phyloP scores from a whole-genome alignment of 2,329 filamentous ascomycete genomes.

The Epichloe bromicola region DNA sequence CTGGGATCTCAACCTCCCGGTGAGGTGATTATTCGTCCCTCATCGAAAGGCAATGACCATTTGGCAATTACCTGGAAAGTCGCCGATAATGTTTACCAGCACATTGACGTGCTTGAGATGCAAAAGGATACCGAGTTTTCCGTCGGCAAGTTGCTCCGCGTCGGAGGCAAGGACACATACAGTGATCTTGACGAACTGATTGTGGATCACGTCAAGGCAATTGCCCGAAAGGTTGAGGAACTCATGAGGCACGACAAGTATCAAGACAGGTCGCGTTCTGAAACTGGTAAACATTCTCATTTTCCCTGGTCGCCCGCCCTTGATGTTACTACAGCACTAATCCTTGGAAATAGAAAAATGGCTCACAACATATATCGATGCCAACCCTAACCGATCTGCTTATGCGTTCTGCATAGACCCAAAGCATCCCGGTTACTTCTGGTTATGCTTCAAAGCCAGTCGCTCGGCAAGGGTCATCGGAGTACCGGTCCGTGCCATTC shows the following conservation, averaged over 20 bases:
- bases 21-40: constrained; percentile 89
- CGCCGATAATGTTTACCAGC: constrained; percentile 88
- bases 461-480: constrained; percentile 57
- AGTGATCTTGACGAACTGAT: constrained; percentile 95
- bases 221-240: constrained; percentile 95
- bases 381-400: constrained; percentile 84
- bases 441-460: constrained; percentile 90
- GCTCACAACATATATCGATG: constrained; percentile 90
- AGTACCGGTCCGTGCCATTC: constrained; percentile 82
- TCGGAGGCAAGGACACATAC: constrained; percentile 82
- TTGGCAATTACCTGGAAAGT: constrained; percentile 98
- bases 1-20: constrained; percentile 74
- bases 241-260: constrained; percentile 92
- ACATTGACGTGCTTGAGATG: constrained; percentile 92
- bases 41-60: constrained; percentile 90
- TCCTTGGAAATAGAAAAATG: constrained; percentile 57
- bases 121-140: constrained; percentile 97
- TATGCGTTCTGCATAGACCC: constrained; percentile 94
- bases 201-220: constrained; percentile 91
- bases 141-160: constrained; percentile 71
- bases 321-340: constrained; percentile 7
- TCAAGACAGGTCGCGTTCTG: constrained; percentile 64
- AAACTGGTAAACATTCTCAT: constrained; percentile 57
- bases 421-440: constrained; percentile 88
- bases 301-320: not conserved